These are phyloP conservation scores for Byssochlamys sp. DNA, from an alignment of 2,329 filamentous ascomycete species.

Conservation along the genomic window DNA sequence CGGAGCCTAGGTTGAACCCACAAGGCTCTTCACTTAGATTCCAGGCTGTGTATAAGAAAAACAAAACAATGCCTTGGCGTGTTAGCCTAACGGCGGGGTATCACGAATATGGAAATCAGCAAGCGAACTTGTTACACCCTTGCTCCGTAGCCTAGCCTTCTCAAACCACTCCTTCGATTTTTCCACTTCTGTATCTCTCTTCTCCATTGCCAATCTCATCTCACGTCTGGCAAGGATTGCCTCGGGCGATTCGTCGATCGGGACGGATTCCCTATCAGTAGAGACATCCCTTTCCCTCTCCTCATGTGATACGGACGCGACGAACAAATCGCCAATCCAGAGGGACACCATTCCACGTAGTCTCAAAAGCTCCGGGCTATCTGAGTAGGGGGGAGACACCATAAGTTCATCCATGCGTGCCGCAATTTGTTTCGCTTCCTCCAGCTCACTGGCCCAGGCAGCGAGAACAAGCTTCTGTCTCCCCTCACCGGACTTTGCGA, in stretches of 20 bases:
- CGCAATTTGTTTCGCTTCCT: conserved; percentile 54
- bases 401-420: conserved; percentile 62
- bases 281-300: conserved; percentile 7
- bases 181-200: conserved; percentile 19
- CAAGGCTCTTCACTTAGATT: not conserved
- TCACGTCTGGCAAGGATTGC: conserved; percentile 23
- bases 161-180: conserved; percentile 26
- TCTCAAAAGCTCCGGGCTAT: conserved; percentile 56
- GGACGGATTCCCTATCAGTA: conserved; percentile 10
- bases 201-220: conserved; percentile 25
- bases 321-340: conserved; percentile 61
- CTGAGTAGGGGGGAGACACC: conserved; percentile 59
- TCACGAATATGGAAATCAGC: conserved; percentile 22
- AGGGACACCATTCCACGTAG: conserved; percentile 65
- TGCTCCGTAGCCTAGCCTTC: conserved; percentile 23
- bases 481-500: conserved; percentile 26
- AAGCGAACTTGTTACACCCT: conserved; percentile 20
- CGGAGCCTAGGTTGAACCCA: not conserved
- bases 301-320: conserved; percentile 22
- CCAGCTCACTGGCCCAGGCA: conserved; percentile 45
- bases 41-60: no score
- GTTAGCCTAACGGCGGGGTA: conserved; percentile 3
- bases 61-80: not conserved
- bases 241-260: conserved; percentile 13
- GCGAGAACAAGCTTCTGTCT: conserved; percentile 19